phyloP scores from a whole-genome alignment of 2,329 filamentous ascomycete genomes.

The Fusarium succisae region DNA sequence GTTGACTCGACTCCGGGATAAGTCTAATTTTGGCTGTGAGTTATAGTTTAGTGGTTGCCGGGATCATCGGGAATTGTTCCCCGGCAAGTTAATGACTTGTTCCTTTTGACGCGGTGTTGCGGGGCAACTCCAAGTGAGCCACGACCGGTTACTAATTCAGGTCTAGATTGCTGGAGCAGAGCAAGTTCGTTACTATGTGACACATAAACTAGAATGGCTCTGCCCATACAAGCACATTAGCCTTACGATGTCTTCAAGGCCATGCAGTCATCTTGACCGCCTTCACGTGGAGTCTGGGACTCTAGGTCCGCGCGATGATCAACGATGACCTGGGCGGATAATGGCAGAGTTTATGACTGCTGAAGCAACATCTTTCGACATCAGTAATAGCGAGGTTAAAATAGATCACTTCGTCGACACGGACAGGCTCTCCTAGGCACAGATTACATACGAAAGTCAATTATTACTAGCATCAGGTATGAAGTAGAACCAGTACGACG shows the following conservation, averaged over 20 bases:
- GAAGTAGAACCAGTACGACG: neutral
- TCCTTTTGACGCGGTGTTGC: no score
- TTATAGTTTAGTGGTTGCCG: neutral
- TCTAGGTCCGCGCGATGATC: neutral
- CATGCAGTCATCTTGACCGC: neutral
- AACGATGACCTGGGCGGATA: neutral
- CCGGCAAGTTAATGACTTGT: neutral
- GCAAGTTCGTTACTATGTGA: neutral
- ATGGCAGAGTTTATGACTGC: fast-evolving
- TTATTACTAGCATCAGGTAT: neutral
- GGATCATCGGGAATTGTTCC: neutral
- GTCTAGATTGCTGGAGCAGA: fast-evolving
- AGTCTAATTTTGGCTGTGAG: neutral
- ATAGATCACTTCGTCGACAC: neutral
- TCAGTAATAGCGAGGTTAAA: neutral
- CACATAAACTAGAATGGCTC: fast-evolving
- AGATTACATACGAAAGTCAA: fast-evolving
- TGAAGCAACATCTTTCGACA: neutral
- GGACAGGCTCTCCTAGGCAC: neutral
- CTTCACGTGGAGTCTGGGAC: fast-evolving
- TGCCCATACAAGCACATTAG: neutral
- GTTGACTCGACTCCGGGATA: neutral
- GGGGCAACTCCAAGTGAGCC: neutral
- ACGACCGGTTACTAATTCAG: neutral
- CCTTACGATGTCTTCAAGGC: neutral